phyloP scores from a whole-genome alignment of 768 basidiomycete species.

The Trametes maxima region DNA sequence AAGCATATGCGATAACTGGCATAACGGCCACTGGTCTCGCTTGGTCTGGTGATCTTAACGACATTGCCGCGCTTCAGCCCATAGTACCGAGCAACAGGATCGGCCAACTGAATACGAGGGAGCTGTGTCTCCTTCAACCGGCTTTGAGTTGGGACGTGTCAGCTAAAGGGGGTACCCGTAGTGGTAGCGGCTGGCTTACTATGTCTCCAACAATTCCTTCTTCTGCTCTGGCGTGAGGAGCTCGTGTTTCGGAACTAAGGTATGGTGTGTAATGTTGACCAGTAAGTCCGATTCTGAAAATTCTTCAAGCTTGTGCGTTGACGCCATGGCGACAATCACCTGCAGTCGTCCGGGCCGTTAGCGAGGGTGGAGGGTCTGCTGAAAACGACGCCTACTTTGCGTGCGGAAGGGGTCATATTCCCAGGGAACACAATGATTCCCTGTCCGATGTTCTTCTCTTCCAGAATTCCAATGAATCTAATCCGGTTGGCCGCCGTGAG shows the following conservation, averaged over 20 bases:
- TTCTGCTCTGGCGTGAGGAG: constrained; percentile 87
- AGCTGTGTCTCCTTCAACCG: constrained; percentile 97
- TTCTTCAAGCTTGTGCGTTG: constrained; percentile 87
- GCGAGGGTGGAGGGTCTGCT: neutral
- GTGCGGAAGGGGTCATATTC: constrained; percentile 95
- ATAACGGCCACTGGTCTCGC: constrained; percentile 94
- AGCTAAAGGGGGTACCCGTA: constrained; percentile 7
- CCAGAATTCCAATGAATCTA: constrained; percentile 87
- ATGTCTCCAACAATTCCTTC: constrained; percentile 82
- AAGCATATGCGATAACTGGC: constrained; percentile 93
- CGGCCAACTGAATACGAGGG: constrained; percentile 93
- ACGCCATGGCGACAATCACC: constrained; percentile 91
- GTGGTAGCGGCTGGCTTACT: constrained; percentile 58
- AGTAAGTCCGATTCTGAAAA: constrained; percentile 96
- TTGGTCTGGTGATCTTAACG: constrained; percentile 96
- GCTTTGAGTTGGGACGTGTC: constrained; percentile 45
- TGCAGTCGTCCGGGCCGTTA: constrained; percentile 35
- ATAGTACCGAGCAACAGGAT: constrained; percentile 99
- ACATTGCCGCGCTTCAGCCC: constrained; percentile 94
- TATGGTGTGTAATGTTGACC: constrained; percentile 97
- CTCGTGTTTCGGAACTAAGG: constrained; percentile 91
- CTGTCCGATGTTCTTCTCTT: constrained; percentile 86
- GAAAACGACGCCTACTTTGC: constrained; percentile 60
- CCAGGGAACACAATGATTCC: constrained; percentile 96
- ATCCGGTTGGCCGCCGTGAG: neutral